Percentiles rank a stretch among this genome's conserved stretches.
Conservation (phyloP, 176 grass and related monocot genomes). For the Alopecurus myosuroides region DNA sequence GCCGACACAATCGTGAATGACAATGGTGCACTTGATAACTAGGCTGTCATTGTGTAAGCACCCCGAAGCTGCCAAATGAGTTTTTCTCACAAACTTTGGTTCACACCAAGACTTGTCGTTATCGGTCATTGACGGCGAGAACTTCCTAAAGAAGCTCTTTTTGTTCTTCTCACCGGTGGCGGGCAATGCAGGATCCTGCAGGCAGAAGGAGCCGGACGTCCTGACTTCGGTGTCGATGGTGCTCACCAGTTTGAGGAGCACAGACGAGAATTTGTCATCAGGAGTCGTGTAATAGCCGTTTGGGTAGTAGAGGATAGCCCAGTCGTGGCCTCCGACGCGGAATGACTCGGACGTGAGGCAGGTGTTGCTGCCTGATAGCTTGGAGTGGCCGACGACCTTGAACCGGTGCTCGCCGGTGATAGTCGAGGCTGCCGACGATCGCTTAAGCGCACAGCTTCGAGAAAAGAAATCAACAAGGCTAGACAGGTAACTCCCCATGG, state of each 20-base stretch:
- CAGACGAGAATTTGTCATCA: neutral
- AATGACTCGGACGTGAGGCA: neutral
- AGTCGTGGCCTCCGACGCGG: neutral
- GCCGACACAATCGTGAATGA: too few species aligned
- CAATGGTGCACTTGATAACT: neutral
- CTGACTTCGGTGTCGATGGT: neutral
- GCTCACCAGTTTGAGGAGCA: neutral
- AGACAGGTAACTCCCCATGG: neutral
- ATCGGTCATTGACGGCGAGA: neutral
- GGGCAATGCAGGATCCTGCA: neutral
- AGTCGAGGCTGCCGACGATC: neutral
- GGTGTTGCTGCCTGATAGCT: neutral
- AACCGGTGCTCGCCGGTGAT: neutral
- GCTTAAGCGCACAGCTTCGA: neutral
- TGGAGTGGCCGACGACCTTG: neutral
- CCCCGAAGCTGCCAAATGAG: neutral
- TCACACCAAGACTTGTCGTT: neutral
- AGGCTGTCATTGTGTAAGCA: neutral
- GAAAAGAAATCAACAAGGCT: neutral
- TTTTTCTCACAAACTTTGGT: neutral
- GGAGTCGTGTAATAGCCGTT: neutral
- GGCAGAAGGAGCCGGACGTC: neutral
- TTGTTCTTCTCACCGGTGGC: neutral
- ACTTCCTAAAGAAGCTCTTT: fast-evolving
- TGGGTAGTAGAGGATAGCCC: neutral